Base-by-base conservation (phyloP, 129 eudicot species). In the Ambrosia artemisiifolia region DNA sequence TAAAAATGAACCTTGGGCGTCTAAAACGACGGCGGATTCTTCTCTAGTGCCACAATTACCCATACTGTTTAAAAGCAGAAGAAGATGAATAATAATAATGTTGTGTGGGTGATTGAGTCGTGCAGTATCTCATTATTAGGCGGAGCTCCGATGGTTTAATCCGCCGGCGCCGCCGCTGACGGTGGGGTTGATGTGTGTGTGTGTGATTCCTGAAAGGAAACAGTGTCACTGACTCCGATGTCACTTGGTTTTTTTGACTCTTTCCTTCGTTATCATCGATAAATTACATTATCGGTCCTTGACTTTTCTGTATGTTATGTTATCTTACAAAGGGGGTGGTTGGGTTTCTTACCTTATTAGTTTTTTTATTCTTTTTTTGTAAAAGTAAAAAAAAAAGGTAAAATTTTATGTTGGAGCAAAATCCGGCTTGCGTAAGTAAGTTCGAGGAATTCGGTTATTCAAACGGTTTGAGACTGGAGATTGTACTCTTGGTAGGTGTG, bases 21-120 rank as follows among this genome's bases (percentile, higher is more conserved):
- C 82, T 50, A 90, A 85, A 70, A 90, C 88, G 24, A 92, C 95
- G 6, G 98, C 90, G 46, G 98, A 85, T 83, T 92, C 98, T 83
- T 92, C 98, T 50, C 95, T 87, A 78, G 96, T 92, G 34, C 98
- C 98, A 73, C 98, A 92, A 59, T 89, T 92, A 72, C 98, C 98
- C 98, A 92, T 92, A 67, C 13, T 74, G 67, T 73, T 53, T 56
- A 54, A 56, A 49, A 55, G 33, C 30, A 61, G 54, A 44, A 32
- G 63, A 40, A 7, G 57, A 80, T 69, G 70, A 69, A 61, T 63
- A 24, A 24, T 24, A 24, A 24, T 24, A 24, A 24, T 0, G 1
- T 0, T 24, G 69, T 42, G 36, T 59, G 65, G 56, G 19, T 20
- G 74, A 65, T 65, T 67, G 63, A 46, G 59, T 71, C 68, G 59